Base-by-base conservation (phyloP, 345 rosid genomes). In the Acer campestre region DNA sequence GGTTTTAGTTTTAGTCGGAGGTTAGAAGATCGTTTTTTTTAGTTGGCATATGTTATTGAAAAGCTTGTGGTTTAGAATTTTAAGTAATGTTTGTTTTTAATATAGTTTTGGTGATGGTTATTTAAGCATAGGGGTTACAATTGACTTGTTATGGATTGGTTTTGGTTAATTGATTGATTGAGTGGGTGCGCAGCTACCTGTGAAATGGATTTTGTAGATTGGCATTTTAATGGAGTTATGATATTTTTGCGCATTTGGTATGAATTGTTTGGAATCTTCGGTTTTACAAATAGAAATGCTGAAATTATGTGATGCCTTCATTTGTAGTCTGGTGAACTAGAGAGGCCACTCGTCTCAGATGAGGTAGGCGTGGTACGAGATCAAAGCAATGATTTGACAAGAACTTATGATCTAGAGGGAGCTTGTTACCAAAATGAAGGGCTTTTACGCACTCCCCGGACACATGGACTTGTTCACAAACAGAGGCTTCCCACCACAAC, bases 331-430 rank as follows among this genome's bases (percentile, higher is more conserved):
- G 92, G 81, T 58, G 97, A 90, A 59, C 82, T 92, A 77, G 95
- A 91, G 76, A 85, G 94, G 79, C 95, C 97, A 29, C 95, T 96
- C 79, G 78, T 94, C 40, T 80, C 91, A 14, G 91, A 90, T 80
- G 82, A 80, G 68, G 92, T 56, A 8, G 83, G 81, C 59, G 42
- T 77, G 72, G 72, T 78, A 71, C 85, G 27, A 61, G 88, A 83
- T 20, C 89, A 87, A 83, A 82, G 81, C 83, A 83, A 84, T 86
- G 94, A 90, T 74, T 79, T 83, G 11, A 65, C 82, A 9, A 90
- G 92, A 80, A 88, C 66, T 71, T 87, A 79, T 85, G 97, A 91
- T 81, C 68, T 88, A 13, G 98, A 94, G 84, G 94, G 92, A 80
- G 85, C 94, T 53, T 88, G 83, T 77, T 79, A 78, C 76, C 96